Percentiles rank a stretch among this genome's conserved stretches.
Evolutionary conservation across 2,329 filamentous ascomycete genomes (phyloP).

Genomic region (Periconia sp.): DNA sequence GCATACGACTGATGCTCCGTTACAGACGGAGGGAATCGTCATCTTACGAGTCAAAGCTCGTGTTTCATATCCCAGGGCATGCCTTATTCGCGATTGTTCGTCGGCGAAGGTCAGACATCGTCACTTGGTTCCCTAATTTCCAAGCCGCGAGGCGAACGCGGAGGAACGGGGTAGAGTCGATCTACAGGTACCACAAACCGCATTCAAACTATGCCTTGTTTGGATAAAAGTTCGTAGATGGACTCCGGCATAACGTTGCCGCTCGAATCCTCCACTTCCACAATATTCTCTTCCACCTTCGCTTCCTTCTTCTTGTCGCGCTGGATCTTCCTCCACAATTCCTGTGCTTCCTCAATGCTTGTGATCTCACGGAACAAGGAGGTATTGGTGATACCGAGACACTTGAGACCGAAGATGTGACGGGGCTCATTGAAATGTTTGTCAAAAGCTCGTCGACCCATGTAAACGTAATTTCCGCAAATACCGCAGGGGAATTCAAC

Average conservation of each 20-base stretch:
- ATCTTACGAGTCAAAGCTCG: too few relatives aligned
- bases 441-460: conserved; percentile 92
- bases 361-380: conserved; percentile 93
- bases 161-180: too few relatives aligned
- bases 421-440: conserved; percentile 97
- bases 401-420: conserved; percentile 92
- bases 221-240: conserved; percentile 93
- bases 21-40: too few relatives aligned
- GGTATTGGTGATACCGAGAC: conserved; percentile 89
- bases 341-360: conserved; percentile 82
- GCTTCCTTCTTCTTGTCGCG: conserved; percentile 78
- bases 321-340: conserved; percentile 91
- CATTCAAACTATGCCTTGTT: conserved; percentile 68
- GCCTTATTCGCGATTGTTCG: too few relatives aligned
- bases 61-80: too few relatives aligned
- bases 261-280: conserved; percentile 97
- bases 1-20: too few relatives aligned
- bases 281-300: conserved; percentile 76
- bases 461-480: conserved; percentile 98
- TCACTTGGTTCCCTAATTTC: too few relatives aligned
- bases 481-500: conserved; percentile 96
- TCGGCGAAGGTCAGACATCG: too few relatives aligned
- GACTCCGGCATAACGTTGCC: conserved; percentile 99
- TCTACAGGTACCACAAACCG: too few relatives aligned
- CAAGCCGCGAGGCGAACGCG: too few relatives aligned